Conservation (phyloP, 164 flowering plant genomes). For the Taxillus chinensis region DNA sequence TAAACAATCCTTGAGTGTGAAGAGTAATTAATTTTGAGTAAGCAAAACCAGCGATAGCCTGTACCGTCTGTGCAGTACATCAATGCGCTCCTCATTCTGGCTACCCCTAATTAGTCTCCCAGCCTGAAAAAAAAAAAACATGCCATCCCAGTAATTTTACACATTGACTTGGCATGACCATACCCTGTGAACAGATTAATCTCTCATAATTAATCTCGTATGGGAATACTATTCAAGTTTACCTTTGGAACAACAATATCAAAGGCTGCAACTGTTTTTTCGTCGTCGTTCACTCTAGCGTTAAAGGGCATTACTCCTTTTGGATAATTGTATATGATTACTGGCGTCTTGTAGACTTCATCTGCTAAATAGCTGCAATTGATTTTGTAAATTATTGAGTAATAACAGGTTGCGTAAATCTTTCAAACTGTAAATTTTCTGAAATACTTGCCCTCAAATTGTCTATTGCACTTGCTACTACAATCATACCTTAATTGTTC, state of each 20-base stretch:
- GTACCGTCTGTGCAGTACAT: constrained; percentile 48
- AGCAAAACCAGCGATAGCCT: not conserved
- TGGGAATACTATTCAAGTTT: not conserved
- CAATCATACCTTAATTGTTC: constrained; percentile 67
- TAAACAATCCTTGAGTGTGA: not conserved
- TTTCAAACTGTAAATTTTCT: not conserved
- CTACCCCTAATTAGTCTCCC: constrained; percentile 67
- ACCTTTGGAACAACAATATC: constrained; percentile 83
- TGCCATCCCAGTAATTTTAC: not conserved
- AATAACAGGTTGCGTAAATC: not conserved
- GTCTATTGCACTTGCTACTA: too few species aligned
- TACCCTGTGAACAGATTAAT: not conserved
- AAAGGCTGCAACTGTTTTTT: constrained; percentile 68
- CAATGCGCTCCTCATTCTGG: constrained; percentile 77
- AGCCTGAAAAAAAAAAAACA: constrained; percentile 29
- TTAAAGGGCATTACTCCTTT: constrained; percentile 70
- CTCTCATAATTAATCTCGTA: not conserved
- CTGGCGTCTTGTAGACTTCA: constrained; percentile 50
- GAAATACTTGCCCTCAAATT: not conserved
- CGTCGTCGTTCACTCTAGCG: constrained; percentile 57
- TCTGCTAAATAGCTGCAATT: constrained; percentile 64
- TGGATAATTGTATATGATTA: constrained; percentile 59
- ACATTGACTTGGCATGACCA: not conserved
- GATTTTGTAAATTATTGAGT: not conserved
- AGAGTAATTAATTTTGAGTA: too few species aligned